Percentiles rank a stretch among this genome's conserved stretches.
These are phyloP conservation scores for Magnusiomyces magnusii DNA, from an alignment of 1,139 yeast species.

Conservation along the genomic window DNA sequence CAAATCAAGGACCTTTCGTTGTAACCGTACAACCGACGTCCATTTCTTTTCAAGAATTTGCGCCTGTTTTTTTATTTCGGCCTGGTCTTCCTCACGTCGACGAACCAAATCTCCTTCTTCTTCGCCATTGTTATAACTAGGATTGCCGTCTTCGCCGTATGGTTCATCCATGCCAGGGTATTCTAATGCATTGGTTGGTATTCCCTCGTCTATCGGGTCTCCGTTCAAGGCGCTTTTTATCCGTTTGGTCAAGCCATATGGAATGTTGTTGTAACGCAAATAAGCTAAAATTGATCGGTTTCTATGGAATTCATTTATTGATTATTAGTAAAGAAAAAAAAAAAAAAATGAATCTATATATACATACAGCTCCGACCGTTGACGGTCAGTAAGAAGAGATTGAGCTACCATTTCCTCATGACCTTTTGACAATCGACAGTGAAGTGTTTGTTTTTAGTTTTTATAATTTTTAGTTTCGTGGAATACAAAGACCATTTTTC, in stretches of 20 bases:
- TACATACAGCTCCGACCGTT: slow-evolving; percentile 25
- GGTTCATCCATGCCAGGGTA: background rate
- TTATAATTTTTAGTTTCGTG: too few relatives aligned
- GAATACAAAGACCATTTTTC: too few relatives aligned
- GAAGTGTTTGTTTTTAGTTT: too few relatives aligned
- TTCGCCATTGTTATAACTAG: slow-evolving; percentile 8
- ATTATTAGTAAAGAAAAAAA: background rate
- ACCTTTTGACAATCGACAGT: too few relatives aligned
- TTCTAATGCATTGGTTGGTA: slow-evolving; percentile 1
- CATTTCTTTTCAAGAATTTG: slow-evolving; percentile 70
- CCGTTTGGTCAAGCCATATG: slow-evolving; percentile 10
- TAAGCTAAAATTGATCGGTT: slow-evolving; percentile 31
- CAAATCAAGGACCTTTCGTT: slow-evolving; percentile 59
- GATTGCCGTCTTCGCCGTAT: slow-evolving; percentile 10
- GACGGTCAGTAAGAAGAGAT: slow-evolving; percentile 23
- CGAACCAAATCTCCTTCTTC: slow-evolving; percentile 10
- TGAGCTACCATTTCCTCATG: slow-evolving; percentile 17
- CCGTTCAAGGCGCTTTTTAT: slow-evolving; percentile 9
- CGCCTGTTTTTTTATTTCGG: slow-evolving; percentile 17
- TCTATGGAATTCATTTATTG: slow-evolving; percentile 10
- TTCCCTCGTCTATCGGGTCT: slow-evolving; percentile 10
- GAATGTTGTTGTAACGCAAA: slow-evolving; percentile 21
- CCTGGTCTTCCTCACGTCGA: slow-evolving; percentile 12
- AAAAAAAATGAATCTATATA: background rate
- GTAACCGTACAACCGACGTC: slow-evolving; percentile 78